Evolutionary conservation across 139 green algal genomes (phyloP), one percentile per base, ranked within the genome.

Genomic region (Picochlorum sp.): DNA sequence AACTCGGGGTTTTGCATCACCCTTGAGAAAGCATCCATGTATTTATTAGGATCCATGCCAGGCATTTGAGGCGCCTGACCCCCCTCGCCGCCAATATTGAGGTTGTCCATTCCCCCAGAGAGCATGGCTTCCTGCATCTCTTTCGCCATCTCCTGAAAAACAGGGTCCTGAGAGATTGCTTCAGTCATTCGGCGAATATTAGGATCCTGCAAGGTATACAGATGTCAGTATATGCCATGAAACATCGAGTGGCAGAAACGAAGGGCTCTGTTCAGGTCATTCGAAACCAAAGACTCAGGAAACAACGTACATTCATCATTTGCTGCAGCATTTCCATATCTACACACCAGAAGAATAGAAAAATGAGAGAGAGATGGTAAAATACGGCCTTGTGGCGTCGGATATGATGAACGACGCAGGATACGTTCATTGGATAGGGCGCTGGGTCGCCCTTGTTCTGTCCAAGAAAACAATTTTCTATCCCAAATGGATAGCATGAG

Each of bases 111-210:
- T 26, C n/a, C 61, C 16, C 50, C 71, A 37, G 44, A 28, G 18
- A 78, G 66, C 66, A 74, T 74, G 6, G 44, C 47, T 66, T 78
- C 66, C 58, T 78, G 71, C 66, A 78, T 70, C 52, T 73, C 66
- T 50, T 70, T 69, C 21, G 71, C 71, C 60, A 78, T 74, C 52
- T 74, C 66, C 59, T 70, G 49, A 26, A 78, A 78, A 30, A 63
- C 54, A 6, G 71, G 71, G 59, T 78, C 71, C 16, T 74, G 52
- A 15, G 71, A 26, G 8, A 78, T 74, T 4, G 71, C 66, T 69
- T 78, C 50, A 24, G 71, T 78, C 71, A 78, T 78, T 59, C 66
- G 71, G 49, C 67, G 71, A 61, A 78, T 74, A 51, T 70, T 69
- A 20, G 71, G 71, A 69, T 78, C 66, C 71, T 78, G 71, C 50